Percentiles rank a stretch among this genome's conserved stretches.
These are phyloP conservation scores for Zelopaecilomyces penicillatus DNA, from an alignment of 2,329 filamentous ascomycete genomes.

Conservation along the genomic window DNA sequence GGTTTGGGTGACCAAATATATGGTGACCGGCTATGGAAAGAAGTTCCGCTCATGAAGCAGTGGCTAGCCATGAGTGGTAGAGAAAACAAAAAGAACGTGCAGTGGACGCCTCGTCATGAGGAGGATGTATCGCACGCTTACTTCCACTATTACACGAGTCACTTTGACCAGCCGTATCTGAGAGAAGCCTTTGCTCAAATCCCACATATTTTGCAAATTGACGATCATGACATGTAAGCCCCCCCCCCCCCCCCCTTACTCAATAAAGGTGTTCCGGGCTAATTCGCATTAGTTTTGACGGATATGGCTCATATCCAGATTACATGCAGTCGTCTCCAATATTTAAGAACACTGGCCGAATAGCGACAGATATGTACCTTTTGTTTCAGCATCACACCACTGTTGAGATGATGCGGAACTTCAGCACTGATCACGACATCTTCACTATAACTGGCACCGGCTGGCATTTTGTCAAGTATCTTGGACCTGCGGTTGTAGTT, in stretches of 20 bases:
- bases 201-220: conserved; percentile 83
- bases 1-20: conserved; percentile 93
- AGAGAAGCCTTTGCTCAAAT: conserved; percentile 96
- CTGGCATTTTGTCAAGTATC: conserved; percentile 97
- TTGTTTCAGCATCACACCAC: conserved; percentile 98
- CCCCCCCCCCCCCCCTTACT: conserved; percentile 19
- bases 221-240: conserved; percentile 96
- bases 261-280: neutral
- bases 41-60: conserved; percentile 85
- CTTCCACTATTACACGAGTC: conserved; percentile 97
- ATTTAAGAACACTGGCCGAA: conserved; percentile 95
- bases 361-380: conserved; percentile 95
- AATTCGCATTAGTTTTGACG: conserved; percentile 68
- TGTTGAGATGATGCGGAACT: conserved; percentile 81
- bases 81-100: conserved; percentile 80
- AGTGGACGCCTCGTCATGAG: conserved; percentile 90
- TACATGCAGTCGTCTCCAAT: conserved; percentile 98
- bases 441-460: conserved; percentile 96
- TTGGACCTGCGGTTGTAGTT: conserved; percentile 83
- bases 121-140: conserved; percentile 94
- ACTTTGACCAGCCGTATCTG: conserved; percentile 93
- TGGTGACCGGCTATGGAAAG: conserved; percentile 91
- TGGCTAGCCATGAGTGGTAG: conserved; percentile 92
- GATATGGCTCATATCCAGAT: conserved; percentile 92
- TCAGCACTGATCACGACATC: conserved; percentile 79